These are phyloP conservation scores for Pseudogymnoascus sp. DNA, from an alignment of 2,329 filamentous ascomycete genomes.

Conservation along the genomic window DNA sequence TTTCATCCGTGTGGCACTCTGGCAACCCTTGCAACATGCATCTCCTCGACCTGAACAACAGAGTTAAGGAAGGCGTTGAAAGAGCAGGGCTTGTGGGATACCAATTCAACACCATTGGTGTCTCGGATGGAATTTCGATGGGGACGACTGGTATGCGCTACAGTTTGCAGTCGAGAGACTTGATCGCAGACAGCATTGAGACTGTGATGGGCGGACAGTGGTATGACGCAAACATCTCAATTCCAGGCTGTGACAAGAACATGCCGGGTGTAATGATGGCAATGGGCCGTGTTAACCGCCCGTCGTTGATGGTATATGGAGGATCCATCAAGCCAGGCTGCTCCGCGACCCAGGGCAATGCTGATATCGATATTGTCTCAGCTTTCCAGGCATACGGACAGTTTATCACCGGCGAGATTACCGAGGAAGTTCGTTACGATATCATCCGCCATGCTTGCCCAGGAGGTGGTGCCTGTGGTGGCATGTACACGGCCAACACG, in stretches of 20 bases:
- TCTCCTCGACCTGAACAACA: slow-evolving; percentile 62
- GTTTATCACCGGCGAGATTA: slow-evolving; percentile 85
- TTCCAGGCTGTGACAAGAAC: slow-evolving; percentile 99
- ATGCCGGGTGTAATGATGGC: slow-evolving; percentile 92
- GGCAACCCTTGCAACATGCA: slow-evolving; percentile 99
- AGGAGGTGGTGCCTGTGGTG: slow-evolving; percentile 73
- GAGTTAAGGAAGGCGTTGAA: slow-evolving; percentile 54
- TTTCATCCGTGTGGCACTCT: slow-evolving; percentile 96
- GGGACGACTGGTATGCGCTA: slow-evolving; percentile 96
- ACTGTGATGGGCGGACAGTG: slow-evolving; percentile 98
- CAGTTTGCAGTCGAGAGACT: slow-evolving; percentile 85
- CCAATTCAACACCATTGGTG: slow-evolving; percentile 98
- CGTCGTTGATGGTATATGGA: slow-evolving; percentile 95
- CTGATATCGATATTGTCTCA: slow-evolving; percentile 84
- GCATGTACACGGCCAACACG: slow-evolving; percentile 75
- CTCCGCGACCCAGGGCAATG: slow-evolving; percentile 62
- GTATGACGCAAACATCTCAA: slow-evolving; percentile 96
- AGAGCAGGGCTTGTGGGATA: slow-evolving; percentile 79
- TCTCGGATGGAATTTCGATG: slow-evolving; percentile 97
- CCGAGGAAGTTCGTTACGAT: slow-evolving; percentile 84
- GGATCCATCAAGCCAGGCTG: slow-evolving; percentile 91
- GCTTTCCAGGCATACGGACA: slow-evolving; percentile 98
- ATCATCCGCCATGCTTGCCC: slow-evolving; percentile 90
- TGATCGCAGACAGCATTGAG: slow-evolving; percentile 97
- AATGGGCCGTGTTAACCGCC: slow-evolving; percentile 90